phyloP scores from a whole-genome alignment of 2,329 filamentous ascomycete genomes.

The Geosmithia putterillii region DNA sequence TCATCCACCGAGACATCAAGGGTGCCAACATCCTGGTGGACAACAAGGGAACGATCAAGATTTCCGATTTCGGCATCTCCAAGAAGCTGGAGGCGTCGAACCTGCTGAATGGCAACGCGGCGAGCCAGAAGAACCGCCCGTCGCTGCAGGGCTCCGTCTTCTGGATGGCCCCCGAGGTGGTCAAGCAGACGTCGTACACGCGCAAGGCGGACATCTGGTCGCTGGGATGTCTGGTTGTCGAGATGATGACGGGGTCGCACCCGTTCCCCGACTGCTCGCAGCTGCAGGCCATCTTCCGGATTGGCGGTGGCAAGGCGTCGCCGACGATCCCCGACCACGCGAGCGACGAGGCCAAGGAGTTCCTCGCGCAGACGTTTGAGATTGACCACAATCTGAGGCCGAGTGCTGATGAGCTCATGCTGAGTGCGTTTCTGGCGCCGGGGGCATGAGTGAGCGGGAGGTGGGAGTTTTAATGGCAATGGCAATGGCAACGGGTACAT shows the following conservation, averaged over 20 bases:
- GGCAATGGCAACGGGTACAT: no score
- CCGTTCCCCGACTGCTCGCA: constrained; percentile 97
- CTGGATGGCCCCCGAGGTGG: constrained; percentile 99
- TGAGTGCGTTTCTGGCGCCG: constrained; percentile 69
- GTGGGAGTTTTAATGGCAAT: background rate
- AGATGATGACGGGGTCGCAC: constrained; percentile 97
- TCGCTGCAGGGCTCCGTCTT: constrained; percentile 96
- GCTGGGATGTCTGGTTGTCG: constrained; percentile 87
- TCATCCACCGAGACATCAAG: constrained; percentile 98
- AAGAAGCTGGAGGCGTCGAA: constrained; percentile 94
- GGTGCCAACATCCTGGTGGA: constrained; percentile 97
- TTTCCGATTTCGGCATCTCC: constrained; percentile 96
- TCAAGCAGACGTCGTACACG: constrained; percentile 94
- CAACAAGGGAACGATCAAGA: constrained; percentile 98
- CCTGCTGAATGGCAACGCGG: constrained; percentile 54
- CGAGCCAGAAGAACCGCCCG: constrained; percentile 53
- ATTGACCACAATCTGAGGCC: constrained; percentile 88
- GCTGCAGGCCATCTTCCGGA: constrained; percentile 97
- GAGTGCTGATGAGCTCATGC: constrained; percentile 80
- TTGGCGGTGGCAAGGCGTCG: constrained; percentile 75
- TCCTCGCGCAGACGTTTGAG: constrained; percentile 85
- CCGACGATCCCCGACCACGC: constrained; percentile 82
- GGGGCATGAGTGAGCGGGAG: constrained; percentile 33
- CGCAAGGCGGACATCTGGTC: constrained; percentile 99
- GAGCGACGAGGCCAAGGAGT: constrained; percentile 70